Percentiles rank a stretch among this genome's conserved stretches.
phyloP scores from a whole-genome alignment of 2,329 filamentous ascomycete species.

The Rutstroemia sp. region DNA sequence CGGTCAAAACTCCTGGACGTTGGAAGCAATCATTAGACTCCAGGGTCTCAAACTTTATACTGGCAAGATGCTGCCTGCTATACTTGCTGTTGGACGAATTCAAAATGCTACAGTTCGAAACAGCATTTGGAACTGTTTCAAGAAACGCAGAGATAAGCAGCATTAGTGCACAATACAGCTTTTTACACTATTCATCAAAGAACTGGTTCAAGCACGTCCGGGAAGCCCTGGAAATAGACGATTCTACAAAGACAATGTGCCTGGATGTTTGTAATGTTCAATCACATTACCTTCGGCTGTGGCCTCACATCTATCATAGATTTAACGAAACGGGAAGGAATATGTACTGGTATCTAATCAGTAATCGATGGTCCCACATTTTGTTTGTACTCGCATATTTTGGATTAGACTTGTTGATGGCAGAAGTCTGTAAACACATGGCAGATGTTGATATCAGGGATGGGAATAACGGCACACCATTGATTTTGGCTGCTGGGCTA shows the following conservation, averaged over 20 bases:
- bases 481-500: background rate
- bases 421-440: background rate
- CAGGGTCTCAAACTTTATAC: conserved; percentile 1
- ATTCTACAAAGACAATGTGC: background rate
- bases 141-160: background rate
- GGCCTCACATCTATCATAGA: background rate
- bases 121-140: too few relatives aligned
- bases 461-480: background rate
- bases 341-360: too few relatives aligned
- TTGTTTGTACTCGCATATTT: background rate
- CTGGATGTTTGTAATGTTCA: background rate
- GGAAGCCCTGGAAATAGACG: background rate
- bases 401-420: background rate
- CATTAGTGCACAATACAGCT: background rate
- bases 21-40: conserved; percentile 8
- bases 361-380: too few relatives aligned
- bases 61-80: conserved; percentile 6
- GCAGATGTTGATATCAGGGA: background rate
- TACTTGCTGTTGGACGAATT: conserved; percentile 3
- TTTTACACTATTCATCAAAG: background rate
- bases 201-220: background rate
- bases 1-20: background rate
- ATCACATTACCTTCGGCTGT: background rate
- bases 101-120: background rate
- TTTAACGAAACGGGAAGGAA: too few relatives aligned